phyloP scores from a whole-genome alignment of 257 asterid genomes.

The Nicotiana noctiflora region DNA sequence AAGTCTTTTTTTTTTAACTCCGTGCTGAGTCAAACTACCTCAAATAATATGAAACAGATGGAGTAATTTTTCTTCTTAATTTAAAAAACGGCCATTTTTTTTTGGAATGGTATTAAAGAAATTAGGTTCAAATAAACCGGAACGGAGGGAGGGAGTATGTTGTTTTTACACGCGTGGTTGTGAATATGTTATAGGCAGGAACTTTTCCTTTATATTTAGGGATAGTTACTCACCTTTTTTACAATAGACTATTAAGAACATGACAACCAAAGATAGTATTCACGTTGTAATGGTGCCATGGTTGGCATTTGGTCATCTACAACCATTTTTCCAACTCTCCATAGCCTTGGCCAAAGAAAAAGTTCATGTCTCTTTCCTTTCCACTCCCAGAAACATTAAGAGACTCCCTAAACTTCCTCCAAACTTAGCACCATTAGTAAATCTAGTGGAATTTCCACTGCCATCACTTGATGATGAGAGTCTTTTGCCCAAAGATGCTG shows the following conservation, averaged over 20 bases:
- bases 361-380: slow-evolving; percentile 19
- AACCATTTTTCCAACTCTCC: background rate
- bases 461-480: background rate
- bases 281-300: background rate
- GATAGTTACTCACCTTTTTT: too few species aligned
- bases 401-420: slow-evolving; percentile 22
- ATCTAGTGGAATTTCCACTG: background rate
- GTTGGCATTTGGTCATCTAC: background rate
- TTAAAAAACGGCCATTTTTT: too few species aligned
- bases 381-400: slow-evolving; percentile 16
- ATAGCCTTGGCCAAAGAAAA: background rate
- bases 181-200: too few species aligned
- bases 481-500: slow-evolving; percentile 16
- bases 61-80: too few species aligned
- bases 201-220: too few species aligned
- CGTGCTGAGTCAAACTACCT: too few species aligned
- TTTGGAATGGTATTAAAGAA: too few species aligned
- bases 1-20: too few species aligned
- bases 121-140: too few species aligned
- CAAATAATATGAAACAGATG: too few species aligned
- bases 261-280: background rate
- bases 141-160: too few species aligned
- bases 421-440: background rate
- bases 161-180: too few species aligned
- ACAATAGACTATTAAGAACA: background rate